Evolutionary conservation across 257 asterid genomes (phyloP), one percentile per base, ranked within the genome.

Genomic region (Forsythia suspensa): DNA sequence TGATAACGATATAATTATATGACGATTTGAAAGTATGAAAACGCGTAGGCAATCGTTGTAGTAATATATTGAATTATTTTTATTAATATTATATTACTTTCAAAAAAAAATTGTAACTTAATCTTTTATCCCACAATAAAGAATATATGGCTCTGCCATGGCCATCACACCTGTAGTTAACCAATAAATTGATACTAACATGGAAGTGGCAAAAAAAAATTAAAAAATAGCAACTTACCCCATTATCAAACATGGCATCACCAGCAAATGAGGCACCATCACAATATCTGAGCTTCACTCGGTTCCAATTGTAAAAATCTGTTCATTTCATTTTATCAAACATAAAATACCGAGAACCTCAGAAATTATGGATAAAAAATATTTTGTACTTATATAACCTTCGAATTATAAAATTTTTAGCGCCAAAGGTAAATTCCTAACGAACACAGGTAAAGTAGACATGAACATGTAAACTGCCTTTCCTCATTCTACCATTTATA

Each of bases 231-330:
- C 65, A 43, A 79, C 96, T 90, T 84, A 93, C 98, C 83, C 94
- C 97, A 80, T 93, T 91, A 71, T 81, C 75, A 69, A 80, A 91
- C 69, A 71, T 70, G 41, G 90, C 88, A 86, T 95, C 99, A 7
- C 99, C 99, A 34, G 93, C 89, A 76, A 95, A 95, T 9, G 99
- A 95, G 75, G 98, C 99, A 46, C 99, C 99, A 81, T 95, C 99
- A 69, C 98, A 95, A 78, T 95, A 95, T 81, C 99, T 88, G 78
- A 95, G 84, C 89, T 95, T 95, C 38, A 95, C 98, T 2, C 99
- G 89, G 84, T 95, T 95, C 99, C 99, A 93, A 72, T 93, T 93
- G 90, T 95, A 95, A 79, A 95, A 95, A 89, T 95, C 99, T 95
- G 92, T 78, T 71, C 70, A 24, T 43, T 84, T 75, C 24, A 42